Conservation (phyloP, 2,329 filamentous ascomycete genomes). For the Stromatinia cepivora region DNA sequence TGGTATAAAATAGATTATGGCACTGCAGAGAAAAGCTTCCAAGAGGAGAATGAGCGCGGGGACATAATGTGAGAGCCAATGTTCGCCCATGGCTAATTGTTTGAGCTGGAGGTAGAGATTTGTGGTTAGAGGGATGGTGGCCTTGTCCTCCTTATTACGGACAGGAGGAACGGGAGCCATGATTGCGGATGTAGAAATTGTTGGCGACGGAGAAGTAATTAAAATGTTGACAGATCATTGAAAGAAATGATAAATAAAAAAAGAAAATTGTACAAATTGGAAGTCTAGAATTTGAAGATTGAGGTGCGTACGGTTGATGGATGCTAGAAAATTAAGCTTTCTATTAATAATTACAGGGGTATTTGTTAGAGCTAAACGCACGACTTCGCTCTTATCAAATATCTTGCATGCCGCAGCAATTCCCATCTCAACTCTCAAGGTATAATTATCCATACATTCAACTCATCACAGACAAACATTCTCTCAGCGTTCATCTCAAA, state of each 20-base stretch:
- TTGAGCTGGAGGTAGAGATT: constrained; percentile 31
- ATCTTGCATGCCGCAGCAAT: background rate
- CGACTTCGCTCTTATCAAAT: background rate
- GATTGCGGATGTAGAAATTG: background rate
- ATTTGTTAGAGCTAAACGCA: background rate
- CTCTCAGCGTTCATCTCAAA: too few relatives aligned
- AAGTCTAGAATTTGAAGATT: background rate
- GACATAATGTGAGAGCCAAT: constrained; percentile 37
- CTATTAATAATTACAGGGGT: background rate
- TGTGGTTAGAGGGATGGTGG: constrained; percentile 7
- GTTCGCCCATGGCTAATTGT: constrained; percentile 34
- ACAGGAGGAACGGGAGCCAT: constrained; percentile 6
- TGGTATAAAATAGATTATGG: constrained; percentile 37
- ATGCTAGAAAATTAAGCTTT: constrained; percentile 7
- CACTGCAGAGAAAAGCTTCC: constrained; percentile 38
- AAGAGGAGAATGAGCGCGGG: constrained; percentile 33
- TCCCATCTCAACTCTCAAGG: background rate
- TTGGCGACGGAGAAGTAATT: background rate
- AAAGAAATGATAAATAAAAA: background rate
- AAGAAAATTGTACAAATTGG: background rate
- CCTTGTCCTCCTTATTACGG: background rate
- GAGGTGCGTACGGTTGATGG: background rate
- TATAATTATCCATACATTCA: background rate
- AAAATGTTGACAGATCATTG: background rate
- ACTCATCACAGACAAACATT: too few relatives aligned